Evolutionary conservation across 2,329 filamentous ascomycete genomes (phyloP).

Genomic region (Diaporthe sp.): DNA sequence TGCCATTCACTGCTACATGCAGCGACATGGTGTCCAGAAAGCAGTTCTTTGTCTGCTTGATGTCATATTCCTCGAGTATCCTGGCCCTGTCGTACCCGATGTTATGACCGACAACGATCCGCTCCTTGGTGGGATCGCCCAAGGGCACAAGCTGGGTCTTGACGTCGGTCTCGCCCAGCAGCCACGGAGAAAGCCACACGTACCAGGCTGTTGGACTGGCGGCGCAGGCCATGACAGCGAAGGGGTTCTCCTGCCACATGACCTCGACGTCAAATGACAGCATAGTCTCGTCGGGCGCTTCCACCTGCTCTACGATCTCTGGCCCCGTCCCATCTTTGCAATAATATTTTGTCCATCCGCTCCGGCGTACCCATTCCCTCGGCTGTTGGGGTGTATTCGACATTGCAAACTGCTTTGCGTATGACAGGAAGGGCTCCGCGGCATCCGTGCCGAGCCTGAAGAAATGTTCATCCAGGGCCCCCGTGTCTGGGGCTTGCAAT

Average conservation of each 20-base stretch:
- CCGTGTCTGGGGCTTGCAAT: constrained; percentile 72
- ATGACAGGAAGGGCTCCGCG: constrained; percentile 84
- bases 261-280: constrained; percentile 97
- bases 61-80: constrained; percentile 88
- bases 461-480: constrained; percentile 94
- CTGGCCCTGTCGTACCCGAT: constrained; percentile 94
- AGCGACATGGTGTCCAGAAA: constrained; percentile 99
- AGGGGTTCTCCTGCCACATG: constrained; percentile 93
- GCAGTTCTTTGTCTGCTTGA: constrained; percentile 85
- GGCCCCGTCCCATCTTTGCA: constrained; percentile 72
- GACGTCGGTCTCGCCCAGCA: constrained; percentile 84
- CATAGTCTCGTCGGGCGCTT: constrained; percentile 83
- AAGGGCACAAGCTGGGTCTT: constrained; percentile 88
- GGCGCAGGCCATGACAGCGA: constrained; percentile 97
- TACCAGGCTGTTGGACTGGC: constrained; percentile 94
- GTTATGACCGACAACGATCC: constrained; percentile 93
- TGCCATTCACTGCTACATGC: constrained; percentile 97
- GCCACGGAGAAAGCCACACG: constrained; percentile 96
- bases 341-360: constrained; percentile 96
- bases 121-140: constrained; percentile 79
- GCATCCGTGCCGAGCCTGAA: constrained; percentile 87
- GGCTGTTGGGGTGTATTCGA: constrained; percentile 72
- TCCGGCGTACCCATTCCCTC: constrained; percentile 80
- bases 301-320: constrained; percentile 71
- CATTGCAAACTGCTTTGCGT: constrained; percentile 81